Conservation (phyloP, 345 rosid species). For the Hirschfeldia incana region DNA sequence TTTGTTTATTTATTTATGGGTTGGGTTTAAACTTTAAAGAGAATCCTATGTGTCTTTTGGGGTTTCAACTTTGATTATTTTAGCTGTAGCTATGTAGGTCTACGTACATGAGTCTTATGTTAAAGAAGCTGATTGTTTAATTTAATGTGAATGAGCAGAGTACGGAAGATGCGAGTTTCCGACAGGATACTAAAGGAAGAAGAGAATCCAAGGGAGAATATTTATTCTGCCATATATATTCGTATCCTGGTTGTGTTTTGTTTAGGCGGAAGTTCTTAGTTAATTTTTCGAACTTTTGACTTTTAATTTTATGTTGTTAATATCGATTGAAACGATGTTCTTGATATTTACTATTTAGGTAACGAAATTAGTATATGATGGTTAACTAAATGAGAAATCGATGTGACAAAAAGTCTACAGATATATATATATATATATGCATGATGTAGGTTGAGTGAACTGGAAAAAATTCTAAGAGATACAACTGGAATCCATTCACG, state of each 20-base stretch:
- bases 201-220: slow-evolving; percentile 16
- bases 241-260: slow-evolving; percentile 24
- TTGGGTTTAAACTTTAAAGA: not conserved
- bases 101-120: not conserved
- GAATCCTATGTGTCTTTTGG: slow-evolving; percentile 30
- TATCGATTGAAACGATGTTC: slow-evolving; percentile 18
- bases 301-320: slow-evolving; percentile 23
- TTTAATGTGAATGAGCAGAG: slow-evolving; percentile 47
- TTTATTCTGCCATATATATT: slow-evolving; percentile 11
- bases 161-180: slow-evolving; percentile 66
- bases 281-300: slow-evolving; percentile 30
- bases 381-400: not conserved
- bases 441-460: not conserved
- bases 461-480: not conserved
- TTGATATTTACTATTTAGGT: slow-evolving; percentile 5
- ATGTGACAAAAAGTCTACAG: not conserved
- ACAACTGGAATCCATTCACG: not conserved
- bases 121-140: slow-evolving; percentile 11
- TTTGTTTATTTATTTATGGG: not conserved
- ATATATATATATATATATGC: not conserved
- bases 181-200: slow-evolving; percentile 50
- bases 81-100: not conserved
- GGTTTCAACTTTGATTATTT: not conserved
- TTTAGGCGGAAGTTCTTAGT: slow-evolving; percentile 19
- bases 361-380: not conserved